phyloP scores from a whole-genome alignment of 2,329 filamentous ascomycete genomes.

The Mycosphaerelloides madeirae region DNA sequence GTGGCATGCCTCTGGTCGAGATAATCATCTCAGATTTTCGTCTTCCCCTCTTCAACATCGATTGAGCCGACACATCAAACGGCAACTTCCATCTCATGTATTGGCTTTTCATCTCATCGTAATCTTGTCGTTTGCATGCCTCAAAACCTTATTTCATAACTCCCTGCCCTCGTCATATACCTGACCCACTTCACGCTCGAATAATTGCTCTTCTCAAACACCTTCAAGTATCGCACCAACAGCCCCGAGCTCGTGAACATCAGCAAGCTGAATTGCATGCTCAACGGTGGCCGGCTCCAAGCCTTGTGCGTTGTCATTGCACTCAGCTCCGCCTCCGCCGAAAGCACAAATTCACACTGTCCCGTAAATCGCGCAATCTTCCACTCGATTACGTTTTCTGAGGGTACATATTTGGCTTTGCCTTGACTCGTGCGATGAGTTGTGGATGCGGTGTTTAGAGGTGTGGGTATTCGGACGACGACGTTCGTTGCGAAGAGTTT shows the following conservation, averaged over 20 bases:
- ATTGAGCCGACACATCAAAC: neutral
- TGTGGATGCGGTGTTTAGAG: conserved; percentile 91
- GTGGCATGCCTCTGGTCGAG: too few relatives aligned
- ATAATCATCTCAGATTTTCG: too few relatives aligned
- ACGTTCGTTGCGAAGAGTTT: conserved; percentile 98
- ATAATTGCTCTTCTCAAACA: conserved; percentile 99
- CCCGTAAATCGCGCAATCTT: conserved; percentile 98
- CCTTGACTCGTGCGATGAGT: conserved; percentile 90
- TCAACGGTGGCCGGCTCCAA: conserved; percentile 90
- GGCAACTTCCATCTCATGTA: neutral
- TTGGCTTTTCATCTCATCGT: neutral
- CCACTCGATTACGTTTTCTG: conserved; percentile 98
- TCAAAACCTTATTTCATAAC: conserved; percentile 71
- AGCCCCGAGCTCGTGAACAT: conserved; percentile 98
- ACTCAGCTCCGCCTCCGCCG: conserved; percentile 85
- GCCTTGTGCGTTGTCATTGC: conserved; percentile 98
- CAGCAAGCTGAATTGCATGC: conserved; percentile 83
- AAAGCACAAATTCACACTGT: conserved; percentile 93
- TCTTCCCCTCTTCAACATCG: too few relatives aligned
- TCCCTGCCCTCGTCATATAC: conserved; percentile 97
- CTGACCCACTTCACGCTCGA: conserved; percentile 98
- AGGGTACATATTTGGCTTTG: conserved; percentile 96
- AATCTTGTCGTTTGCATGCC: neutral
- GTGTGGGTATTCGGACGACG: conserved; percentile 87
- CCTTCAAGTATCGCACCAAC: conserved; percentile 90